Evolutionary conservation across 2,329 filamentous ascomycete species (phyloP).

Genomic region (Phyllosticta citrichinensis): DNA sequence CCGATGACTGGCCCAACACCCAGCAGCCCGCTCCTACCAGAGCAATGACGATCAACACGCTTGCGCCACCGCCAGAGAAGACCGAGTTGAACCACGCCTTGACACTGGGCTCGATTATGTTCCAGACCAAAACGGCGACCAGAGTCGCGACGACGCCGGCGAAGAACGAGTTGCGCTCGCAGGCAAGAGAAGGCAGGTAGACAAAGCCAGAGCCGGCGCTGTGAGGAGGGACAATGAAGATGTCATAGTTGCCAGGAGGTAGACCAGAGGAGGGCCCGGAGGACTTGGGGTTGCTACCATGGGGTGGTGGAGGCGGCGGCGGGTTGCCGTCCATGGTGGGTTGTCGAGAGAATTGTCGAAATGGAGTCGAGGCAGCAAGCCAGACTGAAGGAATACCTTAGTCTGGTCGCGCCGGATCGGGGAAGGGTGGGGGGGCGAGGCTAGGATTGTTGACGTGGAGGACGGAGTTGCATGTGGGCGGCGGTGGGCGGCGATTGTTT

Average conservation of each 20-base stretch:
- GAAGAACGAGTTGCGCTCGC: slow-evolving; percentile 81
- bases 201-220: slow-evolving; percentile 82
- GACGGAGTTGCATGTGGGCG: neutral
- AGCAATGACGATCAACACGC: slow-evolving; percentile 60
- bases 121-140: slow-evolving; percentile 60
- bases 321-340: slow-evolving; percentile 31
- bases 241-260: slow-evolving; percentile 87
- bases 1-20: slow-evolving; percentile 59
- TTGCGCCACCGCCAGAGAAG: slow-evolving; percentile 56
- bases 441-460: neutral
- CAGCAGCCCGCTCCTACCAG: slow-evolving; percentile 75
- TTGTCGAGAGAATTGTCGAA: neutral
- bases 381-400: slow-evolving; percentile 2
- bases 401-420: neutral
- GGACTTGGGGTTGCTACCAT: slow-evolving; percentile 66
- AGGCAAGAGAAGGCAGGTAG: slow-evolving; percentile 82
- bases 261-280: slow-evolving; percentile 45
- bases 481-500: slow-evolving; percentile 8
- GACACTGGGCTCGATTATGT: slow-evolving; percentile 62
- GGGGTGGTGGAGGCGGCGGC: slow-evolving; percentile 75
- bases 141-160: slow-evolving; percentile 75
- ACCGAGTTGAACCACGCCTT: slow-evolving; percentile 63
- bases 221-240: slow-evolving; percentile 91
- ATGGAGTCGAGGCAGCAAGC: slow-evolving; percentile 1
- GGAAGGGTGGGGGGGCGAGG: slow-evolving; percentile 5